Base-by-base conservation (phyloP, 2,329 filamentous ascomycete species). In the Diaporthe sp. region DNA sequence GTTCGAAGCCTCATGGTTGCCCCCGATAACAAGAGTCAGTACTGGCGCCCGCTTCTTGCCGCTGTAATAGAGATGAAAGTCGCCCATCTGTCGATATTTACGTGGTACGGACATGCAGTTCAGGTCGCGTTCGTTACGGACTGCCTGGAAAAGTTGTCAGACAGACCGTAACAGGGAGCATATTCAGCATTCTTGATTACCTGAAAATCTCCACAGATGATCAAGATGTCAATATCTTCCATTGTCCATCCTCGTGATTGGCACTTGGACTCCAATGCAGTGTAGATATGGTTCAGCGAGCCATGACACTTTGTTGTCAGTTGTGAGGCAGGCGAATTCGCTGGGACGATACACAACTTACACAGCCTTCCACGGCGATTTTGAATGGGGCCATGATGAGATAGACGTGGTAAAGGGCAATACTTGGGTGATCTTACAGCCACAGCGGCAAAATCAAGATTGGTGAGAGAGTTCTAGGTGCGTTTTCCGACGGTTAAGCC, bases 41-140 rank as follows among this genome's bases (percentile, higher is more conserved):
- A 65, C 61, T n/a, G 61, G 61, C 19, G 42, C 61, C 19, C 42
- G 42, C 61, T 50, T 65, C 19, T 65, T 50, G 42, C 61, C 39
- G 42, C 61, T 65, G 61, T 65, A 65, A 22, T 65, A 65, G 3
- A 50, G 61, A 22, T 65, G 61, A 25, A 65, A 65, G 61, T 65
- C 61, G 19, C 61, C 61, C 27, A 65, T 1, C 61, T 50, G 42
- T 27, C 61, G 61, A n/a, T 65, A 50, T 50, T 65, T 65, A 12
- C 61, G 61, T 25, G 61, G 61, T 30, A 66, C 61, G 27, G 61
- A 66, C 44, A 66, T 51, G 44, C 61, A 66, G 30, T 66, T 66
- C 10, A 66, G 27, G 61, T 66, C 61, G 12, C 44, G 44, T 37
- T 51, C 61, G 30, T 66, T 66, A 19, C 61, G 61, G 44, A 66